These are phyloP conservation scores for Aspergillus sclerotialis DNA, from an alignment of 2,329 filamentous ascomycete genomes.

Conservation along the genomic window DNA sequence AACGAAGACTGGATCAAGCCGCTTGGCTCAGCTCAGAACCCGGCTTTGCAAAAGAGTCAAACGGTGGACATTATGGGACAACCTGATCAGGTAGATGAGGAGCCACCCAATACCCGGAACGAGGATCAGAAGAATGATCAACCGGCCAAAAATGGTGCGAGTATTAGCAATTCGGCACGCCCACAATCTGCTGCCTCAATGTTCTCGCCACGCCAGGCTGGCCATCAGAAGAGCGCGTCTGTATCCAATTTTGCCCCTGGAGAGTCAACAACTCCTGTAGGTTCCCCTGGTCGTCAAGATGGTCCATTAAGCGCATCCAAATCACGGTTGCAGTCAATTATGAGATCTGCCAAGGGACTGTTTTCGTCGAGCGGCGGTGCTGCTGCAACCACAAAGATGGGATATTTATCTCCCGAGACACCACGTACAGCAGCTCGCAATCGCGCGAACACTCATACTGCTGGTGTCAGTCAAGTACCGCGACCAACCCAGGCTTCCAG, in stretches of 20 bases:
- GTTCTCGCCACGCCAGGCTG: constrained; percentile 44
- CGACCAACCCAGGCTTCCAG: constrained; percentile 19
- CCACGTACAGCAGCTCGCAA: constrained; percentile 21
- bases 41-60: constrained; percentile 53
- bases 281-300: constrained; percentile 56
- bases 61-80: constrained; percentile 57
- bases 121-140: constrained; percentile 10
- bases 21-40: constrained; percentile 39
- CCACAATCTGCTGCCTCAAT: constrained; percentile 60
- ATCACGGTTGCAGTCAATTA: constrained; percentile 81
- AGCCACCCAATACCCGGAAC: constrained; percentile 2
- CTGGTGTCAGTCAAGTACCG: constrained; percentile 10
- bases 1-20: constrained; percentile 57
- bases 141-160: constrained; percentile 8
- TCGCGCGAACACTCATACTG: constrained; percentile 17
- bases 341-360: constrained; percentile 79
- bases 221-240: constrained; percentile 55
- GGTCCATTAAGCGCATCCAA: constrained; percentile 88
- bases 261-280: constrained; percentile 50
- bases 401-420: constrained; percentile 42
- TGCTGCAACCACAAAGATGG: constrained; percentile 53
- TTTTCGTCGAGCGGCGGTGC: constrained; percentile 66
- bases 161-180: constrained; percentile 38
- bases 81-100: constrained; percentile 4
- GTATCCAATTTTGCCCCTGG: constrained; percentile 50